Evolutionary conservation across 768 basidiomycete genomes (phyloP).

Genomic region (Pleurotus eryngii): DNA sequence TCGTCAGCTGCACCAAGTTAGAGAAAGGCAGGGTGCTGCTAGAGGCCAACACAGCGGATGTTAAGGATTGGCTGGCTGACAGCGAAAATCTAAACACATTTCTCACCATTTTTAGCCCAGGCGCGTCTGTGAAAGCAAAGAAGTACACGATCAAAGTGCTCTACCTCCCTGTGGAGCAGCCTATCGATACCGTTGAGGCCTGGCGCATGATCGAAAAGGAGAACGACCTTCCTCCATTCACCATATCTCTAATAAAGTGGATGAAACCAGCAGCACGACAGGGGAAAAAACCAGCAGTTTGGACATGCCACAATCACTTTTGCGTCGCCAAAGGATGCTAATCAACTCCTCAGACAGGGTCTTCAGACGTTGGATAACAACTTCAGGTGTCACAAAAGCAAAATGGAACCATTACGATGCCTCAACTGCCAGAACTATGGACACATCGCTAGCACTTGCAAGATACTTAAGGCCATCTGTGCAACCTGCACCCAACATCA

Average conservation of each 20-base stretch:
- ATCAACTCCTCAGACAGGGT: background rate
- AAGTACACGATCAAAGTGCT: background rate
- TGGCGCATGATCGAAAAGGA: background rate
- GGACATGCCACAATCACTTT: background rate
- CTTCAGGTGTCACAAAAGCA: background rate
- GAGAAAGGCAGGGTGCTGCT: background rate
- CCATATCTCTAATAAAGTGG: background rate
- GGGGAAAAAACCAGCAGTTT: background rate
- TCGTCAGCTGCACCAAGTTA: background rate
- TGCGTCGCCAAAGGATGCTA: background rate
- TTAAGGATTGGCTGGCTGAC: background rate
- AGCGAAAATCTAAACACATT: background rate
- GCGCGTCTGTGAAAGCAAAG: background rate
- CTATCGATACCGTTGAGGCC: background rate
- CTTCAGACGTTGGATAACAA: background rate
- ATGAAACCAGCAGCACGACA: background rate
- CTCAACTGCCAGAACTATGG: background rate
- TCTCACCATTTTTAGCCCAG: background rate
- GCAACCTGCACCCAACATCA: background rate
- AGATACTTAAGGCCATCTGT: background rate
- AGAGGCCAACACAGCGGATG: background rate
- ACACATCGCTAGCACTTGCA: background rate
- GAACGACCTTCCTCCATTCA: background rate
- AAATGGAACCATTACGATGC: background rate
- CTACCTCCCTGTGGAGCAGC: background rate